Base-by-base conservation (phyloP, 129 eudicot species). In the Lactuca sativa region DNA sequence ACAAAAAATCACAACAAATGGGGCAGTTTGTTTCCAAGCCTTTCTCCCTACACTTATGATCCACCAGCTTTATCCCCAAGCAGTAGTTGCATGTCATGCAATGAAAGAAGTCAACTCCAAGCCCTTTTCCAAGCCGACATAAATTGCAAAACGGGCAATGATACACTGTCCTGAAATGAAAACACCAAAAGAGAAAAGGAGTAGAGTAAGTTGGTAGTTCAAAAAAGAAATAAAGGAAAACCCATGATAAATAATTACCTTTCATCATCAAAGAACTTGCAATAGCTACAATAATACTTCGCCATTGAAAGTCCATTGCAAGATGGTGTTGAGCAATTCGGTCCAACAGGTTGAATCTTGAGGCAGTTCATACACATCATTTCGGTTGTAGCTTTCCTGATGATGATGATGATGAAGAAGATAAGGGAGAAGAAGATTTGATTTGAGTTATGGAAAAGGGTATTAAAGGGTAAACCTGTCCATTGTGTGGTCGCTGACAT, bases 21-120 rank as follows among this genome's bases (percentile, higher is more conserved):
- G 99, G 99, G 72, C 99, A 95, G 78, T 95, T 85, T 12, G 97
- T 87, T 84, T 95, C 99, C 62, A 95, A 77, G 75, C 99, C 86
- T 79, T 95, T 95, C 84, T 95, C 99, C 82, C 88, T 69, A 81
- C 99, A 95, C 75, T 95, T 95, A 76, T 95, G 99, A 74, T 95
- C 96, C 59, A 89, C 90, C 60, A 90, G 61, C 74, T 83, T 85
- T 75, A 90, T 86, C 34, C 83, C 84, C 86, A 95, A 66, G 69
- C 99, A 95, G 75, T 84, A 90, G 77, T 95, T 95, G 83, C 99
- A 95, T n/a, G 95, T 90, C 99, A 95, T 95, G 82, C 99, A 95
- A 74, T 95, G 99, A 71, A 88, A 95, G 75, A 90, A 85, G 71
- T 95, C 99, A 8, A 84, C 49, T 59, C 99, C 99, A 40, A 95